Base-by-base conservation (phyloP, 2,329 filamentous ascomycete species). In the Apiospora phragmitis region DNA sequence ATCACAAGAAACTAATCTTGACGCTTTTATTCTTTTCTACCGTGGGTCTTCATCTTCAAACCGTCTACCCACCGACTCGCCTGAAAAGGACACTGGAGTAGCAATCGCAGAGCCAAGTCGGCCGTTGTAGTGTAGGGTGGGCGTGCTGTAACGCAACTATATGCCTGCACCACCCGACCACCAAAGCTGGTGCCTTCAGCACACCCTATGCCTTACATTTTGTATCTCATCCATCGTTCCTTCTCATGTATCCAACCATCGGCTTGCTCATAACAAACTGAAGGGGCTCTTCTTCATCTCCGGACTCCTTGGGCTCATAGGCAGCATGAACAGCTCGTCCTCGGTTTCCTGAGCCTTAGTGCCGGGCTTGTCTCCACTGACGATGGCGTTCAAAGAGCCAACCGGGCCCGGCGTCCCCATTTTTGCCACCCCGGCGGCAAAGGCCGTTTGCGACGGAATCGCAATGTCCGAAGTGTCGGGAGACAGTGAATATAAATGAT, bases 251-350 rank as follows among this genome's bases (percentile, higher is more conserved):
- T 9, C 4, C 6, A 7, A 32, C 7, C 14, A 59, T 18, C 26
- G 16, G 3, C 55, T 21, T 38, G 8, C 12, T 71, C 74, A 82
- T 70, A 88, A 73, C 35, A 88, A 82, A 75, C 88, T 90, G 78
- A 97, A 98, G 0, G 94, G 94, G 77, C 93, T 95, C 75, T 91
- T 93, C 69, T 91, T 90, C 85, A 96, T 94, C 75, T 97, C 94
- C 0, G 94, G 94, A 76, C 93, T 95, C 68, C 94, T 87, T 1
- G 94, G 94, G 77, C 93, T 95, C 83, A 97, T 90, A 1, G 94
- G 94, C 68, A 97, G 87, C 0, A 94, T 94, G 78, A 98, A 98
- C 2, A 97, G 85, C 51, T 93, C 95, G 71, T 97, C 94, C 74
- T 94, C 92, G 0, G 87, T 88, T 51, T 91, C 89, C 71, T 83